phyloP scores from a whole-genome alignment of 345 rosid species.

The Brassica rapa region DNA sequence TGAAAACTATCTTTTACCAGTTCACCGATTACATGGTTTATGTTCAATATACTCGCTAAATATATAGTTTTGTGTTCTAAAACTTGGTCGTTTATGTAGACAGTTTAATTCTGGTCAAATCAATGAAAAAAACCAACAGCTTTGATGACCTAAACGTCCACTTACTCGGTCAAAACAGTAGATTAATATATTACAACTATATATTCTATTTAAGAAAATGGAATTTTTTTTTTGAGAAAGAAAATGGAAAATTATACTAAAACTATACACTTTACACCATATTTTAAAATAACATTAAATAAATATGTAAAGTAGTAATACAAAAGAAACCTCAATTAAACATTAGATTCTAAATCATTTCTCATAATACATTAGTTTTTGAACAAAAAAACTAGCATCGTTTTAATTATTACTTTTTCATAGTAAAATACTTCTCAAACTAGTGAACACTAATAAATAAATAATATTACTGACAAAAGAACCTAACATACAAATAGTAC shows the following conservation, averaged over 20 bases:
- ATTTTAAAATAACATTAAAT: neutral
- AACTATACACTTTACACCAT: neutral
- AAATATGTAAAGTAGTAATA: neutral
- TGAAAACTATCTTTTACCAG: neutral
- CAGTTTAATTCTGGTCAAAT: neutral
- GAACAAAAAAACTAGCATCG: neutral
- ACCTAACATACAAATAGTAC: conserved; percentile 12
- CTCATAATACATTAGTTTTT: neutral
- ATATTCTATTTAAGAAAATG: neutral
- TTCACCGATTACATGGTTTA: conserved; percentile 7
- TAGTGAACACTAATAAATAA: neutral
- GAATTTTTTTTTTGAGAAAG: neutral
- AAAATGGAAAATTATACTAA: neutral
- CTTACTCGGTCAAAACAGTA: neutral
- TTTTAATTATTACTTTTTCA: neutral
- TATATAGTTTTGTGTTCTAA: neutral
- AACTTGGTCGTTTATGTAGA: neutral
- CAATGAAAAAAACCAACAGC: neutral
- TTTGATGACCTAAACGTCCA: neutral
- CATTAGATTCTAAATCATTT: neutral
- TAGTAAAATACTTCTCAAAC: neutral
- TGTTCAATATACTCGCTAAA: conserved; percentile 3
- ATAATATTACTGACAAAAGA: neutral
- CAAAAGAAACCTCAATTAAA: neutral
- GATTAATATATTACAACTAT: neutral